phyloP scores from a whole-genome alignment of 768 basidiomycete genomes.

The Pisolithus orientalis region DNA sequence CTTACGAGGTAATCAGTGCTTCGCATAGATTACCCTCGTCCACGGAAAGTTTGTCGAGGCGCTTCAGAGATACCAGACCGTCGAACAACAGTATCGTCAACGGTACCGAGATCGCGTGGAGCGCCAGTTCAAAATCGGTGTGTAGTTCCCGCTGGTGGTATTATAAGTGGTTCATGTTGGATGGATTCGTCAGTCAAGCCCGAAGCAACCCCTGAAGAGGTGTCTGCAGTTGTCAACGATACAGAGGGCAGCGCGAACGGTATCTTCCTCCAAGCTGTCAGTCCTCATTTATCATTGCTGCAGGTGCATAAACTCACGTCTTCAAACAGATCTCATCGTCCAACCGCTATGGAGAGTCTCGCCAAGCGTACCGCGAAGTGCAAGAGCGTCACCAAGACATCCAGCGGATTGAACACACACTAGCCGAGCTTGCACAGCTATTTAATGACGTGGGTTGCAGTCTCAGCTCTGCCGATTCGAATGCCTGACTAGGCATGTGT shows the following conservation, averaged over 20 bases:
- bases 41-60: conserved; percentile 70
- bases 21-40: conserved; percentile 47
- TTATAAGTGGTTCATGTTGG: background rate
- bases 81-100: conserved; percentile 64
- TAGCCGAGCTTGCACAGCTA: conserved; percentile 84
- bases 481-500: background rate
- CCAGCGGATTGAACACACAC: conserved; percentile 75
- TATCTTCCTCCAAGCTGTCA: conserved; percentile 74
- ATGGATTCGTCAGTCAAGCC: conserved; percentile 59
- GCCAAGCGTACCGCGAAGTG: conserved; percentile 80
- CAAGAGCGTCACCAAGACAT: conserved; percentile 87
- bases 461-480: conserved; percentile 1
- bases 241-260: conserved; percentile 51
- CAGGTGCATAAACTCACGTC: background rate
- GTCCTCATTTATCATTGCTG: background rate
- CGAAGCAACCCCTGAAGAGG: conserved; percentile 76
- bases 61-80: conserved; percentile 70
- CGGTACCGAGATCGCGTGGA: conserved; percentile 63
- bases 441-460: conserved; percentile 64
- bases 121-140: conserved; percentile 75
- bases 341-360: conserved; percentile 77
- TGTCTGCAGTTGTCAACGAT: conserved; percentile 62
- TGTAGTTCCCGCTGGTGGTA: conserved; percentile 4
- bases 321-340: conserved; percentile 57
- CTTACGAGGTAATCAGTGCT: background rate